These are phyloP conservation scores for Triticum monococcum DNA, from an alignment of 176 grass and related monocot genomes.

Conservation along the genomic window DNA sequence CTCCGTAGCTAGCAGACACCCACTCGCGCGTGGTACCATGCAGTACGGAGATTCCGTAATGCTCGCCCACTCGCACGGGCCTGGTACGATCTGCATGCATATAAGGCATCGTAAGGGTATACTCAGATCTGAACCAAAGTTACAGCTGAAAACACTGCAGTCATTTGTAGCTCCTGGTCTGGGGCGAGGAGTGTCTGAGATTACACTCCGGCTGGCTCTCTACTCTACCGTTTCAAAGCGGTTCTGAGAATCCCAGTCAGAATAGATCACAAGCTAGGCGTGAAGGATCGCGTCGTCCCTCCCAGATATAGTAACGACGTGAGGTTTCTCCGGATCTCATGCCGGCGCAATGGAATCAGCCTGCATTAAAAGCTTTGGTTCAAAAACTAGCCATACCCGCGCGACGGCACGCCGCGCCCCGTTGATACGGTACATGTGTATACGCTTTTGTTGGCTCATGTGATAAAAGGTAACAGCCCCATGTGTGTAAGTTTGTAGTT, in stretches of 20 bases:
- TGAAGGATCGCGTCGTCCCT: not conserved
- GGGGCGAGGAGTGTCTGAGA: too few relatives aligned
- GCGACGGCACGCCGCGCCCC: too few relatives aligned
- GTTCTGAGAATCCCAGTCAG: not conserved
- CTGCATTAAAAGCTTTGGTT: not conserved
- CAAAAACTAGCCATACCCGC: too few relatives aligned
- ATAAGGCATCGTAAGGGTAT: not conserved
- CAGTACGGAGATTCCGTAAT: not conserved
- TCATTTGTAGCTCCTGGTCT: not conserved
- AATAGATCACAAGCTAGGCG: not conserved
- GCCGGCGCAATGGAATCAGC: not conserved
- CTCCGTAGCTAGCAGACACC: too few relatives aligned
- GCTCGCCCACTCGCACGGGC: not conserved
- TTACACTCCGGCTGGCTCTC: too few relatives aligned
- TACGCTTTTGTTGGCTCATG: too few relatives aligned
- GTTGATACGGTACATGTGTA: too few relatives aligned
- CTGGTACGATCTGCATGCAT: not conserved
- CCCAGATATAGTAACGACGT: not conserved
- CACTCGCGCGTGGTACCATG: not conserved
- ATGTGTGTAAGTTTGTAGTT: too few relatives aligned
- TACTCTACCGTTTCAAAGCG: not conserved
- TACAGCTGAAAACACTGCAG: not conserved
- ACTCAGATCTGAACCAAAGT: not conserved
- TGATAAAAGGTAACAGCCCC: too few relatives aligned
- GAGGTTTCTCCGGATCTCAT: not conserved